Conservation (phyloP, 768 basidiomycete species). For the Coprinellus aureogranulatus region DNA sequence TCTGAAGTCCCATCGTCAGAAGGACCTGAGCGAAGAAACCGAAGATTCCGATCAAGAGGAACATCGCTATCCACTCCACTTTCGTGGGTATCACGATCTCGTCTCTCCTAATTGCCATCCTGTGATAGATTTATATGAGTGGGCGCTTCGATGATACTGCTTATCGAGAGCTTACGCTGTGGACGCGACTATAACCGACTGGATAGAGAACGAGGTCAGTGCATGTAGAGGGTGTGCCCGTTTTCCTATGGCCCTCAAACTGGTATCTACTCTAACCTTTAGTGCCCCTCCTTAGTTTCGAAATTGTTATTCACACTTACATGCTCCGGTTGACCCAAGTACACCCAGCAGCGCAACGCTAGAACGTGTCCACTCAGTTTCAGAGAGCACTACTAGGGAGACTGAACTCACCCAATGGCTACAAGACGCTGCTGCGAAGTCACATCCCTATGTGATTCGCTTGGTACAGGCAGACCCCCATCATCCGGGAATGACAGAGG, state of each 20-base stretch:
- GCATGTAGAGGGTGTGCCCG: slow-evolving; percentile 70
- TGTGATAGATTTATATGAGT: slow-evolving; percentile 13
- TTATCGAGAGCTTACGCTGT: slow-evolving; percentile 36
- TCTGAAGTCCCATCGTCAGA: slow-evolving; percentile 49
- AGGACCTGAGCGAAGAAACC: slow-evolving; percentile 46
- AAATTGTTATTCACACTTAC: no score
- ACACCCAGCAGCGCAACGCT: slow-evolving; percentile 69
- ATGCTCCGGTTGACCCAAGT: slow-evolving; percentile 61
- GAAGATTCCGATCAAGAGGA: slow-evolving; percentile 45
- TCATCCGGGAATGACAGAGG: not conserved
- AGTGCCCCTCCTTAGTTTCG: not conserved
- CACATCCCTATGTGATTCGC: slow-evolving; percentile 21
- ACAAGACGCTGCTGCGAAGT: slow-evolving; percentile 44
- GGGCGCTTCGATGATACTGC: no score
- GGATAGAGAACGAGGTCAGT: slow-evolving; percentile 59
- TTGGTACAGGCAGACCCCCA: slow-evolving; percentile 16
- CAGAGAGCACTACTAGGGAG: not conserved
- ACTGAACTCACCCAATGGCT: slow-evolving; percentile 51
- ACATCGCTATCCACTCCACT: slow-evolving; percentile 38
- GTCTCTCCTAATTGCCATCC: slow-evolving; percentile 40
- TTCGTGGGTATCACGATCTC: slow-evolving; percentile 42
- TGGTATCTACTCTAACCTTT: slow-evolving; percentile 23
- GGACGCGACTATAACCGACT: slow-evolving; percentile 41
- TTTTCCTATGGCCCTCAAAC: slow-evolving; percentile 61
- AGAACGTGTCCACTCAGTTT: not conserved